Evolutionary conservation across 805 yeast species (phyloP).

Genomic region (Hanseniaspora lindneri): DNA sequence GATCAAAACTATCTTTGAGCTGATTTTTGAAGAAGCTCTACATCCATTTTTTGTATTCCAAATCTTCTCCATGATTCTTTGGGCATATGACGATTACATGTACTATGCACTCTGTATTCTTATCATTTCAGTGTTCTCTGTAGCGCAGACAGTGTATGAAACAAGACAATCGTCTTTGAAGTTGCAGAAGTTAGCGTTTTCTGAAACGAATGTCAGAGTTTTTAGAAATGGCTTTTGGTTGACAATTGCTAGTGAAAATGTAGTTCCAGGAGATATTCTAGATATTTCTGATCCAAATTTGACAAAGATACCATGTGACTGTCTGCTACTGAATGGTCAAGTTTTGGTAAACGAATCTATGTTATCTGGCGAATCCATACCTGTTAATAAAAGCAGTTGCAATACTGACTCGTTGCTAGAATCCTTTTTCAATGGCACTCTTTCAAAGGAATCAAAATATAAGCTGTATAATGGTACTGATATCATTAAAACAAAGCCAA

Average conservation of each 20-base stretch:
- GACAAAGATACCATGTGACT: constrained; percentile 72
- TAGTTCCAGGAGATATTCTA: constrained; percentile 92
- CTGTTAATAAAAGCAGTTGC: constrained; percentile 63
- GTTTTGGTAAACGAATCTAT: constrained; percentile 95
- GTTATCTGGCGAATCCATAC: constrained; percentile 97
- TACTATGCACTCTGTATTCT: constrained; percentile 91
- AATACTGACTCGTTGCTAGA: constrained; percentile 46
- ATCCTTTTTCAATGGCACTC: constrained; percentile 1
- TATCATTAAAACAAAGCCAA: constrained; percentile 66
- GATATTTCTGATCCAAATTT: constrained; percentile 83
- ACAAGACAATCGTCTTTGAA: constrained; percentile 65
- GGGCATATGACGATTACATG: constrained; percentile 87
- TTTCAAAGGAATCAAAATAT: constrained; percentile 40
- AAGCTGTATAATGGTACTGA: constrained; percentile 82
- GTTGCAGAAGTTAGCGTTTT: constrained; percentile 58
- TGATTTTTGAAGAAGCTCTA: constrained; percentile 73
- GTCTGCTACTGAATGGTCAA: constrained; percentile 77
- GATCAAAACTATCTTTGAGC: constrained; percentile 52
- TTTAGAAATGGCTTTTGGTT: constrained; percentile 92
- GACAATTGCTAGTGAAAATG: constrained; percentile 56
- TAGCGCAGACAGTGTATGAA: constrained; percentile 71
- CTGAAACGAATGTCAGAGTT: constrained; percentile 73
- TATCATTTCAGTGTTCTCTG: constrained; percentile 69
- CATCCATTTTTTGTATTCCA: constrained; percentile 96
- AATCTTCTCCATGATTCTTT: constrained; percentile 75